Base-by-base conservation (phyloP, 2,329 filamentous ascomycete species). In the Colletotrichum simmondsii region DNA sequence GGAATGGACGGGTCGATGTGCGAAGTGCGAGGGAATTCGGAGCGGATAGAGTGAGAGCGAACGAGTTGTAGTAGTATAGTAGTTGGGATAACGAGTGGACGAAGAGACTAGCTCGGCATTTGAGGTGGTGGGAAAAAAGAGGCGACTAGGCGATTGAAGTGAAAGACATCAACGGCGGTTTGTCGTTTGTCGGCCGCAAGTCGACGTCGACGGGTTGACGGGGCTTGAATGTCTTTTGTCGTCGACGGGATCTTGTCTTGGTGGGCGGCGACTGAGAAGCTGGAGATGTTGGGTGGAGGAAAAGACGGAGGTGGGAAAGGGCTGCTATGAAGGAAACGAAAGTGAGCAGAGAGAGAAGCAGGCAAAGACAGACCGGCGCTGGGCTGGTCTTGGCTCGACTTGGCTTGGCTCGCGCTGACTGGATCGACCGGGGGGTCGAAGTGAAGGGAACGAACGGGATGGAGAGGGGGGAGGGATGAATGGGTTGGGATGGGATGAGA, bases 51-150 rank as follows among this genome's bases (percentile, higher is more conserved):
- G 65, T 16, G 59, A 69, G 68, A 69, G 70, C 59, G 66, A 60
- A 62, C 11, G 11, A 12, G 32, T 35, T 46, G 60, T n/a, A 42
- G 61, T 49, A 53, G 22, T 35, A 37, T 37, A 35, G n/a, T 32
- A 46, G 62, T 65, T 60, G 62, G 42, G 60, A 54, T 68, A 75
- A 75, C 72, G 74, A 75, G 72, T 74, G 74, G 65, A 74, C 59
- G 56, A 72, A 49, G 74, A 75, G 74, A 73, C 74, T 75, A 75
- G 74, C 74, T 75, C 74, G 72, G 61, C 70, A 70, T 72, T 65
- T 72, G 57, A 53, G 58, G 28, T 63, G 65, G 59, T 73, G 16
- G 37, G 14, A 42, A 32, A 32, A 69, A 53, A 62, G 49, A 26
- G 65, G 61, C 67, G 71, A 49, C 57, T 73, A 73, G 57, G 49